Evolutionary conservation across 1,284 basidiomycete species (phyloP), one percentile per base, ranked within the genome.

Genomic region (Schizophyllum amplum): DNA sequence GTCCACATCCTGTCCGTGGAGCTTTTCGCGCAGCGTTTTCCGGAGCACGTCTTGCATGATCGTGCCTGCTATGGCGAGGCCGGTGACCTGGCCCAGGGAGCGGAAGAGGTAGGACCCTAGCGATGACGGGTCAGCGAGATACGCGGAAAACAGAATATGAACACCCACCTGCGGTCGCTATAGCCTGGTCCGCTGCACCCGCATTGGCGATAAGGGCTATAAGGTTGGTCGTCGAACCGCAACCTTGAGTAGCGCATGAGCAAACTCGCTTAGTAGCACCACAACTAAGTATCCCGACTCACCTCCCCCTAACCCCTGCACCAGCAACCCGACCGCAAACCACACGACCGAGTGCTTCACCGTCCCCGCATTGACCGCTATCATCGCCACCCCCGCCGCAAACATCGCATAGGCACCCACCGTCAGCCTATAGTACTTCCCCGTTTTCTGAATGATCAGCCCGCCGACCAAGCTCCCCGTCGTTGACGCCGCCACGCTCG

Each of bases 201-300:
- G n/a, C n/a, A n/a, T n/a, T n/a, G n/a, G n/a, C n/a, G n/a, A n/a
- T 83, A 46, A 84, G 69, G 0, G 82, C 76, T 47, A 85, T 75
- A 24, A 86, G 69, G 42, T 76, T 80, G 0, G 79, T 83, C 0
- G 82, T 84, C 7, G 83, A 68, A 1, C 78, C 79, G 46, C 71
- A 66, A n/a, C 79, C 80, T 81, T 55, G 0, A 23, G 25, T 25
- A 25, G 17, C 46, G 24, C 25, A 27, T 54, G 11, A n/a, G n/a
- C 25, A 9, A 24, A 9, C 15, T n/a, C n/a, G n/a, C n/a, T n/a
- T n/a, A n/a, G n/a, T n/a, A n/a, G n/a, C n/a, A n/a, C n/a, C n/a
- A n/a, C n/a, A n/a, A n/a, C n/a, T n/a, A n/a, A n/a, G n/a, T n/a
- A n/a, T n/a, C n/a, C n/a, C 11, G 11, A 11, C 42, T 46, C n/a